Percentiles rank a stretch among this genome's conserved stretches.
These are phyloP conservation scores for Crassisporium funariophilum DNA, from an alignment of 768 basidiomycete species.

Conservation along the genomic window DNA sequence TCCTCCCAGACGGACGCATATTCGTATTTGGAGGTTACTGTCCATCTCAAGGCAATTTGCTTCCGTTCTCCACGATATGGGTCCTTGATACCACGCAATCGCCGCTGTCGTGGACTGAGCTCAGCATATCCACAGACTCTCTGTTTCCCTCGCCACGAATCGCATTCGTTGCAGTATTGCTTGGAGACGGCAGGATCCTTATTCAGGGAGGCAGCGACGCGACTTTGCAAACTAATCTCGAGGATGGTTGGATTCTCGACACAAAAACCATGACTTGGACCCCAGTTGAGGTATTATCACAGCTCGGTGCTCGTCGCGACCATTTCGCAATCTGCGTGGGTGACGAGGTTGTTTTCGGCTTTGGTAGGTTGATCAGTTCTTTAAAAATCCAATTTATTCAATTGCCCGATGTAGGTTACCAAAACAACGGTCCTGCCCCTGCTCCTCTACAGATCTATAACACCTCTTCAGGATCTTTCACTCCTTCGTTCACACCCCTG, in stretches of 20 bases:
- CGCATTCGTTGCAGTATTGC: constrained; percentile 57
- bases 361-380: constrained; percentile 53
- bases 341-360: constrained; percentile 70
- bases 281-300: constrained; percentile 47
- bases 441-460: constrained; percentile 58
- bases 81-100: constrained; percentile 57
- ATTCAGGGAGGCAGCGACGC: constrained; percentile 81
- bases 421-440: constrained; percentile 51
- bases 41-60: constrained; percentile 43
- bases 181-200: constrained; percentile 57
- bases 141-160: constrained; percentile 63
- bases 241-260: constrained; percentile 75
- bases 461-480: constrained; percentile 42
- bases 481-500: constrained; percentile 43
- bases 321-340: constrained; percentile 71
- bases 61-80: constrained; percentile 65
- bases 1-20: constrained; percentile 69
- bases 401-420: constrained; percentile 44
- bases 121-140: constrained; percentile 37
- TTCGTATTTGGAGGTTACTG: constrained; percentile 77
- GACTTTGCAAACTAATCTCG: constrained; percentile 49
- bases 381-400: not conserved
- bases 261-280: constrained; percentile 66
- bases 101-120: constrained; percentile 49
- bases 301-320: constrained; percentile 67